Evolutionary conservation across 2,329 filamentous ascomycete species (phyloP), one percentile per base, ranked within the genome.

Genomic region (Pestalotiopsis sp.): DNA sequence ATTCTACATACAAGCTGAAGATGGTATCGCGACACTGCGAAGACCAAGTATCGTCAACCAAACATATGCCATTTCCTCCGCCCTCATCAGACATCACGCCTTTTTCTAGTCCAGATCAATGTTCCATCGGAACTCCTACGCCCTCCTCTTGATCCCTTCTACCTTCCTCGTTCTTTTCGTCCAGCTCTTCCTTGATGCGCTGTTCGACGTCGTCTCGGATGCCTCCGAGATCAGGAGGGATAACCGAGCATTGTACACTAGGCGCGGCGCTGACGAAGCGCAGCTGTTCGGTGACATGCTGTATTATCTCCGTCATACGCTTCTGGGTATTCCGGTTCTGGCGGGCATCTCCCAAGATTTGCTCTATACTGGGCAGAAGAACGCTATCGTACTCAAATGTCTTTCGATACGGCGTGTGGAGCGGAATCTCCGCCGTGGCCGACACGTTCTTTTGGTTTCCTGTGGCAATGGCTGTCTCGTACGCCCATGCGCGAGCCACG

Each of bases 401-500:
- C 71, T 93, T 91, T 68, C 94, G 90, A 85, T 95, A 97, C 0
- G 94, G 93, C 7, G 95, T 90, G 75, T 97, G 91, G 45, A 88
- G 82, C 0, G 96, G 95, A 36, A 98, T 91, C 13, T 89, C 87
- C 11, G 17, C 13, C 13, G 52, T 64, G 20, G 92, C 88, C 77
- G 86, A 83, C 71, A 98, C 91, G 68, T 88, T 87, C 71, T 92
- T 86, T 69, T 92, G 86, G 68, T 90, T 90, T 73, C 91, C 90
- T 71, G 97, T 93, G 69, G 94, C 94, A 73, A 98, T 93, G 70
- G 93, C 92, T 13, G 96, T 99, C 82, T 99, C 96, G 81, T 97
- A 95, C 27, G 95, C 94, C 96, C 96, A 99, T 38, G 95, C 94
- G 66, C 96, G 92, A 57, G 96, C 96, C 6, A 99, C 96, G 76